phyloP scores from a whole-genome alignment of 2,329 filamentous ascomycete genomes.

The Lithohypha guttulata region DNA sequence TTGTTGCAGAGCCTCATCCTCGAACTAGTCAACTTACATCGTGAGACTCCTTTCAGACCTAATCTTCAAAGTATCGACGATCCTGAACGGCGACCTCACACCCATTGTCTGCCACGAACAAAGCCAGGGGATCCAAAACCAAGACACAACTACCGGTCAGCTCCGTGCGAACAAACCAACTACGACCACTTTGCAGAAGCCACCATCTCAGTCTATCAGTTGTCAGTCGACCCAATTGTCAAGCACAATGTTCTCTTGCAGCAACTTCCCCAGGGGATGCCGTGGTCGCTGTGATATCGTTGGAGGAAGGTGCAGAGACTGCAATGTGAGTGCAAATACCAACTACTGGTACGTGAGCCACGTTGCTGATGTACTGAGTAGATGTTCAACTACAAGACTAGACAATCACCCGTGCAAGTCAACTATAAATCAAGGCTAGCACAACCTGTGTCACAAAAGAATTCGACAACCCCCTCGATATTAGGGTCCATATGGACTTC shows the following conservation, averaged over 20 bases:
- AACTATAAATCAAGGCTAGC: conserved; percentile 7
- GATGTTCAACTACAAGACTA: conserved; percentile 23
- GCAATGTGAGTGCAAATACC: conserved; percentile 29
- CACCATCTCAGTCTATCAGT: too few species aligned
- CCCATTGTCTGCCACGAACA: too few species aligned
- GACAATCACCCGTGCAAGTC: conserved; percentile 25
- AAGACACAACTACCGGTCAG: too few species aligned
- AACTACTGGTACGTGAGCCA: neutral
- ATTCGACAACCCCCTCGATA: conserved; percentile 1
- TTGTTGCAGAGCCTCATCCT: too few species aligned
- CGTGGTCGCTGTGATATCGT: conserved; percentile 35
- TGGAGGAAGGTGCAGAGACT: conserved; percentile 35
- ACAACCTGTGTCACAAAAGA: conserved; percentile 2
- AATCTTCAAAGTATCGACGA: too few species aligned
- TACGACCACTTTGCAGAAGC: too few species aligned
- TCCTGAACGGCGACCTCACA: too few species aligned
- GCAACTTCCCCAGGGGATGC: conserved; percentile 38
- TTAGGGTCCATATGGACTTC: conserved; percentile 6
- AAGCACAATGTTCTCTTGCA: conserved; percentile 36
- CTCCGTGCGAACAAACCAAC: too few species aligned
- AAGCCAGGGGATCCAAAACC: too few species aligned
- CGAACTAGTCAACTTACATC: too few species aligned
- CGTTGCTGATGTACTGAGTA: conserved; percentile 12
- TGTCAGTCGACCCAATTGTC: too few species aligned
- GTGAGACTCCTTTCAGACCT: too few species aligned